These are phyloP conservation scores for Martensiomyces pterosporus DNA, from an alignment of 192 early-diverging fungal species.

Conservation along the genomic window DNA sequence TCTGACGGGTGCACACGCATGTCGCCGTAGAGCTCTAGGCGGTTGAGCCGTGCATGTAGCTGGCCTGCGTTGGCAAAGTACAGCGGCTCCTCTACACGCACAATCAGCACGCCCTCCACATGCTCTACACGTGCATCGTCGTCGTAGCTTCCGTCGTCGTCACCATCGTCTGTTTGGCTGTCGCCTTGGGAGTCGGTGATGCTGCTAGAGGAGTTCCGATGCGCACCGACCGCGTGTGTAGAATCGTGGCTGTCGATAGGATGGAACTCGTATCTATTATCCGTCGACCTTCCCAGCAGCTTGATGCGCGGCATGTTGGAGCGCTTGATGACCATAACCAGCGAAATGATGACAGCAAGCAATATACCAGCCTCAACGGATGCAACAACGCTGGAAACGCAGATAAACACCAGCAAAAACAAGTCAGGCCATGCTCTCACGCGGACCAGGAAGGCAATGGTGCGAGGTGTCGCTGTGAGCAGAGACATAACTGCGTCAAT, in stretches of 20 bases:
- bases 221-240: slow-evolving; percentile 42
- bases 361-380: slow-evolving; percentile 92
- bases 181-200: slow-evolving; percentile 15
- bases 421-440: slow-evolving; percentile 81
- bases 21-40: slow-evolving; percentile 91
- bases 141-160: slow-evolving; percentile 3
- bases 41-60: slow-evolving; percentile 88
- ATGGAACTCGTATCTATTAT: slow-evolving; percentile 65
- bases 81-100: slow-evolving; percentile 88
- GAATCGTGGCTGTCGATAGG: slow-evolving; percentile 53
- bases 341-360: slow-evolving; percentile 79
- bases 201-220: slow-evolving; percentile 18
- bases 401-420: slow-evolving; percentile 79
- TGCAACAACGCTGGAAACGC: slow-evolving; percentile 81
- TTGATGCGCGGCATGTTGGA: slow-evolving; percentile 82
- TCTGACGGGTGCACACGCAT: slow-evolving; percentile 94
- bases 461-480: slow-evolving; percentile 69
- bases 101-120: slow-evolving; percentile 79
- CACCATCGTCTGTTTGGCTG: too few relatives aligned
- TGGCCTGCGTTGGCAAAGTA: slow-evolving; percentile 98
- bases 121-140: slow-evolving; percentile 59
- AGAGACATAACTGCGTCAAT: slow-evolving; percentile 75
- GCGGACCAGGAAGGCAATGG: slow-evolving; percentile 75
- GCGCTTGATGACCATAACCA: slow-evolving; percentile 88
- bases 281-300: slow-evolving; percentile 62